Conservation (phyloP, 1,139 yeast genomes). For the Taphrina sp. region DNA sequence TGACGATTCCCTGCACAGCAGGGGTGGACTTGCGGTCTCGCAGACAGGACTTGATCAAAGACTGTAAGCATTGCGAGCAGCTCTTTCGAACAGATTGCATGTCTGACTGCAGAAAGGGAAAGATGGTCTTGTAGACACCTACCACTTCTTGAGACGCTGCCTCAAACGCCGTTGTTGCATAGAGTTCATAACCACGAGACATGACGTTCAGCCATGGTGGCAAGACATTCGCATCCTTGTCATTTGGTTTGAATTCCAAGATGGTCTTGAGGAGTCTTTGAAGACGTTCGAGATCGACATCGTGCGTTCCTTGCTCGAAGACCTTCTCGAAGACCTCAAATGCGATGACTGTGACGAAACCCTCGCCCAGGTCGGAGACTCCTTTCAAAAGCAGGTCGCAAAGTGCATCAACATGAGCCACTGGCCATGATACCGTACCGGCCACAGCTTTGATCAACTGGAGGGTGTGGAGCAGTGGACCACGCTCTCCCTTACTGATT, state of each 20-base stretch:
- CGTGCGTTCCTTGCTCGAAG: slow-evolving; percentile 67
- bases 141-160: slow-evolving; percentile 45
- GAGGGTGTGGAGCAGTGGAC: slow-evolving; percentile 78
- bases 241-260: slow-evolving; percentile 74
- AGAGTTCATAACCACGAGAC: slow-evolving; percentile 78
- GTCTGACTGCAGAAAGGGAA: slow-evolving; percentile 56
- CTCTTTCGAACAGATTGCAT: slow-evolving; percentile 65
- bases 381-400: slow-evolving; percentile 69
- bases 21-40: slow-evolving; percentile 60
- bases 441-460: slow-evolving; percentile 66
- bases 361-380: slow-evolving; percentile 81
- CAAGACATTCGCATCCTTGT: slow-evolving; percentile 77
- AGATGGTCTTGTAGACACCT: slow-evolving; percentile 19
- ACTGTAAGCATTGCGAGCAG: slow-evolving; percentile 83
- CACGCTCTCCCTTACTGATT: slow-evolving; percentile 41
- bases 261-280: slow-evolving; percentile 60
- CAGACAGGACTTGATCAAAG: slow-evolving; percentile 64
- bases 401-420: slow-evolving; percentile 62
- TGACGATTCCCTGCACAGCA: slow-evolving; percentile 46
- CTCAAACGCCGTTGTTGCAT: slow-evolving; percentile 59
- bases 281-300: slow-evolving; percentile 56
- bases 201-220: slow-evolving; percentile 95
- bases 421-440: slow-evolving; percentile 79
- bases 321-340: slow-evolving; percentile 83
- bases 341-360: slow-evolving; percentile 73